phyloP scores from a whole-genome alignment of 331 rosid species.

The Erythrophleum ivorense region DNA sequence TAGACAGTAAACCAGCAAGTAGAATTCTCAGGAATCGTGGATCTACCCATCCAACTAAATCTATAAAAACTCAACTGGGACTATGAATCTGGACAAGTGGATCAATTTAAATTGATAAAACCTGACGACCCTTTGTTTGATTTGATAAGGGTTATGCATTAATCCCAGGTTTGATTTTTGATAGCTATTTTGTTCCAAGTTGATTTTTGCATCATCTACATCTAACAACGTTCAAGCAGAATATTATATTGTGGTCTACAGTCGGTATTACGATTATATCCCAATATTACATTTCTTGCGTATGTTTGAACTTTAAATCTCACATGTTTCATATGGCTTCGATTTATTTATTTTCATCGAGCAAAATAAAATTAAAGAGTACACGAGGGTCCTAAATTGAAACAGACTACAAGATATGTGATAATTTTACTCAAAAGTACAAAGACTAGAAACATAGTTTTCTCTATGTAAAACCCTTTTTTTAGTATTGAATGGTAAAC shows the following conservation, averaged over 20 bases:
- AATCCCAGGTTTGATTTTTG: not conserved
- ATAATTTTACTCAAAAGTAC: not conserved
- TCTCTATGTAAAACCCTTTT: not conserved
- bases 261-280: not conserved
- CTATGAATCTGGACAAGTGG: not conserved
- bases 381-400: not conserved
- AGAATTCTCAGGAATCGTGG: constrained; percentile 45
- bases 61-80: not conserved
- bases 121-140: not conserved
- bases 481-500: not conserved
- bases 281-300: not conserved
- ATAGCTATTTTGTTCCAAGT: not conserved
- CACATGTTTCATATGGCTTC: not conserved
- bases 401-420: not conserved
- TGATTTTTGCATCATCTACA: not conserved
- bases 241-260: not conserved
- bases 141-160: not conserved
- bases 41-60: constrained; percentile 37
- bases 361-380: not conserved
- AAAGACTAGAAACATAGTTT: not conserved
- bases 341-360: not conserved
- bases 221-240: not conserved
- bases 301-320: not conserved
- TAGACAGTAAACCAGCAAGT: constrained; percentile 37
- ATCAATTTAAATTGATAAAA: not conserved